These are phyloP conservation scores for Trichopus zeylanicus DNA, from an alignment of 116 monocot genomes.

Conservation along the genomic window DNA sequence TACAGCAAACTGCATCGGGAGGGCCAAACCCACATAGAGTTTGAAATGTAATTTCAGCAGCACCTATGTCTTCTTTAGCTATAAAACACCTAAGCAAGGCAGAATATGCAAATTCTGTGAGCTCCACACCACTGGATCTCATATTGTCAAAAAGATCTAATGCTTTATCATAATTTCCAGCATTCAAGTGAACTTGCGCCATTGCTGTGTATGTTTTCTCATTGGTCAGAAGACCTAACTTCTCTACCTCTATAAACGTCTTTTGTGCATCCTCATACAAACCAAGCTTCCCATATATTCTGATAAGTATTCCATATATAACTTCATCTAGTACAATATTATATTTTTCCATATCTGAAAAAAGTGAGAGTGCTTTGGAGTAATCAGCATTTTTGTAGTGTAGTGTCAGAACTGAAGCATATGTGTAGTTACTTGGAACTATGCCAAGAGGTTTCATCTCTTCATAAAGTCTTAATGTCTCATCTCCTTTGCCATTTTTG, in stretches of 20 bases:
- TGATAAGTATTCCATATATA: conserved; percentile 88
- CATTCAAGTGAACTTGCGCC: conserved; percentile 84
- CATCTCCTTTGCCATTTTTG: conserved; percentile 44
- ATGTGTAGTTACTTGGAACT: conserved; percentile 76
- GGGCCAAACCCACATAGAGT: conserved; percentile 24
- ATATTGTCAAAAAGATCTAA: conserved; percentile 60
- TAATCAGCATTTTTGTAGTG: conserved; percentile 68
- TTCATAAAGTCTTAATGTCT: conserved; percentile 59
- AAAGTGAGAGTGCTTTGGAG: conserved; percentile 75
- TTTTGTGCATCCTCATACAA: conserved; percentile 78
- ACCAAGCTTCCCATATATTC: conserved; percentile 93
- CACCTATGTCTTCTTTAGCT: conserved; percentile 54
- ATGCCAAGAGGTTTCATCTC: conserved; percentile 70
- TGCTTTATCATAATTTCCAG: conserved; percentile 55
- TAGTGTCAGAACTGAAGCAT: conserved; percentile 67
- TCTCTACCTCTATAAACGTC: conserved; percentile 57
- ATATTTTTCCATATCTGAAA: conserved; percentile 66
- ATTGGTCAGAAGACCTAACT: conserved; percentile 54
- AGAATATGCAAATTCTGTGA: conserved; percentile 54
- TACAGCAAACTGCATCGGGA: conserved; percentile 63
- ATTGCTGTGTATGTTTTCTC: conserved; percentile 87
- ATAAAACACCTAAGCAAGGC: conserved; percentile 70
- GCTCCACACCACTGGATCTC: conserved; percentile 48
- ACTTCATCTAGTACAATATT: conserved; percentile 78
- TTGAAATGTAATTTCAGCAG: conserved; percentile 67